Evolutionary conservation across 768 basidiomycete genomes (phyloP).

Genomic region (Serendipita sp.): DNA sequence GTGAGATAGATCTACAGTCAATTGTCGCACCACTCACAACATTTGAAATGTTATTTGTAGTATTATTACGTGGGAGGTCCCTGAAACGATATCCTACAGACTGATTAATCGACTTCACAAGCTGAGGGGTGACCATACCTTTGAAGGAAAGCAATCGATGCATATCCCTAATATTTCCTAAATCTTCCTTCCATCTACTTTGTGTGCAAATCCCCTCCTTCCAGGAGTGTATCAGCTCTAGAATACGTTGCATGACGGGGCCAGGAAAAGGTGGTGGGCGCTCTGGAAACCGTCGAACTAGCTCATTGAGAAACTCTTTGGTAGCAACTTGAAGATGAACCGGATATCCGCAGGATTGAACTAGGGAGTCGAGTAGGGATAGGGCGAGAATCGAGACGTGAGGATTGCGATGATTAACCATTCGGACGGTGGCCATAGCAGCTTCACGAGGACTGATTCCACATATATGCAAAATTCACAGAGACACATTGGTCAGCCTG

Average conservation of each 20-base stretch:
- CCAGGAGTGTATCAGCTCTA: conserved; percentile 88
- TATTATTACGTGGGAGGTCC: conserved; percentile 11
- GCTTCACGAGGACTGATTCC: conserved; percentile 70
- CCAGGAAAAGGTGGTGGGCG: conserved; percentile 90
- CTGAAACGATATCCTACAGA: conserved; percentile 16
- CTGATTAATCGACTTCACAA: neutral
- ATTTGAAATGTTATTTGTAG: conserved; percentile 6
- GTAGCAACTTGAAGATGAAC: conserved; percentile 94
- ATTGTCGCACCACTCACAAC: conserved; percentile 2
- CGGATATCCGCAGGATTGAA: conserved; percentile 91
- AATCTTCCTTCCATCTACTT: conserved; percentile 87
- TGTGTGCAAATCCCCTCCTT: conserved; percentile 82
- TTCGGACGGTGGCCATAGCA: conserved; percentile 63
- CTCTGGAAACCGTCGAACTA: conserved; percentile 94
- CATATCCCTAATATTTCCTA: conserved; percentile 97
- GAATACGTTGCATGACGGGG: conserved; percentile 84
- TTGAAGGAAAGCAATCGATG: conserved; percentile 87
- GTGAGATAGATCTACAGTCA: neutral
- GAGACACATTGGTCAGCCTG: neutral
- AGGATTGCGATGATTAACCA: conserved; percentile 85
- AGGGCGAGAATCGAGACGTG: conserved; percentile 81
- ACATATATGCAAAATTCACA: neutral
- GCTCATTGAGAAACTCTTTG: conserved; percentile 96
- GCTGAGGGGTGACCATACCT: conserved; percentile 42
- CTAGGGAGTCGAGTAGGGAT: conserved; percentile 74